A percentile compares a stretch with the other conserved stretches of the same genome.
Conservation (phyloP, 1,139 yeast species). For the Debaryomyces fabryi region DNA sequence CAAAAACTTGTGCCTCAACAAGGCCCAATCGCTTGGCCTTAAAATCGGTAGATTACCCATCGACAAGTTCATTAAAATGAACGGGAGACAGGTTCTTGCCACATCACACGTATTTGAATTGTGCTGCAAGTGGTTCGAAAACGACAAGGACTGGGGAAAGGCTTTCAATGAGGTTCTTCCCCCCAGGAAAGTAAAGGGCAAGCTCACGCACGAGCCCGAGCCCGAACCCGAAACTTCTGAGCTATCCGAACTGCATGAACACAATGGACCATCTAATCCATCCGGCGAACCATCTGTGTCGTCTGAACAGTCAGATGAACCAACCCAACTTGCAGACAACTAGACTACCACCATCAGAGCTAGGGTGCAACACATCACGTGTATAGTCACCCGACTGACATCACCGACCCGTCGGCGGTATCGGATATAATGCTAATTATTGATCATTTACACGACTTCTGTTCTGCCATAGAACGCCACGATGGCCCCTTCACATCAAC, state of each 20-base stretch:
- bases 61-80: slow-evolving; percentile 76
- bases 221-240: neutral
- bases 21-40: slow-evolving; percentile 75
- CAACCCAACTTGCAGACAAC: neutral
- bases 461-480: neutral
- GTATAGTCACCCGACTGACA: neutral
- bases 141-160: slow-evolving; percentile 70
- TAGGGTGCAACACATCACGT: neutral
- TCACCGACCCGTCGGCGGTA: too few species aligned
- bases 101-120: slow-evolving; percentile 93
- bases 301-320: neutral
- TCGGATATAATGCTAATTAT: too few species aligned
- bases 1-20: slow-evolving; percentile 76
- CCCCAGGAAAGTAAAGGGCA: slow-evolving; percentile 57
- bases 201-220: neutral
- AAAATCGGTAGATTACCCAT: slow-evolving; percentile 83
- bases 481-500: neutral
- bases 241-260: neutral
- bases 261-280: too few species aligned
- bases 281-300: neutral
- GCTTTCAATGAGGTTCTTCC: slow-evolving; percentile 90
- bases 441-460: too few species aligned
- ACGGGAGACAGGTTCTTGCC: slow-evolving; percentile 87
- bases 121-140: slow-evolving; percentile 77
- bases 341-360: neutral